A percentile compares a stretch with the other conserved stretches of the same genome.
Evolutionary conservation across 257 asterid genomes (phyloP).

Genomic region (Eucommia ulmoides): DNA sequence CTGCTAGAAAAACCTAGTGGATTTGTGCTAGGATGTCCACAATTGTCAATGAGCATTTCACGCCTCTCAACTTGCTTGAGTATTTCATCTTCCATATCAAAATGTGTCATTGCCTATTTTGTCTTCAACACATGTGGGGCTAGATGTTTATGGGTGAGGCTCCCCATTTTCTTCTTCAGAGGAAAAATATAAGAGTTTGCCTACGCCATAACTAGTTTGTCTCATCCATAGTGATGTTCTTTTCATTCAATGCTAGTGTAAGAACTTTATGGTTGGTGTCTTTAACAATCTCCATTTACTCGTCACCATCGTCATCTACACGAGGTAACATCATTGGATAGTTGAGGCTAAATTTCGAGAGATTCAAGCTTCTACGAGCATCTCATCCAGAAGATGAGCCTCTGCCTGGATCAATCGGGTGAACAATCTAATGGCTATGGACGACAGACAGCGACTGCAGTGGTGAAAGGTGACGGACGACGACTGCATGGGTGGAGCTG

Average conservation of each 20-base stretch:
- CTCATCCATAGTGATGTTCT: slow-evolving; percentile 4
- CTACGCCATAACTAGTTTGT: slow-evolving; percentile 4
- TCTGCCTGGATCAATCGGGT: too few relatives aligned
- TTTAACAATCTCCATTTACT: slow-evolving; percentile 87
- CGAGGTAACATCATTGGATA: slow-evolving; percentile 60
- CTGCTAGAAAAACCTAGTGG: too few relatives aligned
- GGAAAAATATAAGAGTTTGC: too few relatives aligned
- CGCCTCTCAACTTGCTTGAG: slow-evolving; percentile 29
- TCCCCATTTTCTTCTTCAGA: slow-evolving; percentile 19
- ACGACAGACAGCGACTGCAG: too few relatives aligned
- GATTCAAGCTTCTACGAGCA: slow-evolving; percentile 87
- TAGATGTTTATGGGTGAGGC: not conserved
- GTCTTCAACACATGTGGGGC: too few relatives aligned
- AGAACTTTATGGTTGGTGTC: too few relatives aligned
- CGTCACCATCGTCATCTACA: slow-evolving; percentile 76
- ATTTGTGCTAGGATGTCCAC: too few relatives aligned
- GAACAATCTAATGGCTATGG: too few relatives aligned
- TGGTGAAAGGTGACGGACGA: too few relatives aligned
- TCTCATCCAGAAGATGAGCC: too few relatives aligned
- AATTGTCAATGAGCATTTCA: too few relatives aligned
- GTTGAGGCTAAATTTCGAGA: slow-evolving; percentile 81
- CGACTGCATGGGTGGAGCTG: too few relatives aligned
- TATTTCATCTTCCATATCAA: slow-evolving; percentile 59
- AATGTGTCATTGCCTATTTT: slow-evolving; percentile 39
- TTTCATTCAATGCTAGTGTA: slow-evolving; percentile 4